Evolutionary conservation across 2,329 filamentous ascomycete species (phyloP).

Genomic region (Pleurostoma richardsiae): DNA sequence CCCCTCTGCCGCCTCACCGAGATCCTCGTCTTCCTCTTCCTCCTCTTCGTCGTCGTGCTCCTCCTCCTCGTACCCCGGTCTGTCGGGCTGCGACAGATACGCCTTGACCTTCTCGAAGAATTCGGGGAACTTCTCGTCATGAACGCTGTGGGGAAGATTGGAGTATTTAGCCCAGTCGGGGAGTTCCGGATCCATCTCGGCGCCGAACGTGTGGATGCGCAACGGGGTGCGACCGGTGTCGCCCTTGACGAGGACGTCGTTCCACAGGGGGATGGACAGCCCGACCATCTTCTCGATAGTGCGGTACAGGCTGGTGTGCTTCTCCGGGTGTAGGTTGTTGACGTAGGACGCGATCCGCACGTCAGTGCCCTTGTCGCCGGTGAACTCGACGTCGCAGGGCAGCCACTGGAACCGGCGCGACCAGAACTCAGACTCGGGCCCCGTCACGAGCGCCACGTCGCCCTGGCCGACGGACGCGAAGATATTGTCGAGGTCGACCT

Average conservation of each 20-base stretch:
- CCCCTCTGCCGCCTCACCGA: slow-evolving; percentile 4
- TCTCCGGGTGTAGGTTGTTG: slow-evolving; percentile 10
- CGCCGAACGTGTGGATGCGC: neutral
- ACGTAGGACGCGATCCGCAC: slow-evolving; percentile 9
- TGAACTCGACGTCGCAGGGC: slow-evolving; percentile 9
- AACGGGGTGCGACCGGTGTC: neutral
- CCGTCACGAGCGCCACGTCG: neutral
- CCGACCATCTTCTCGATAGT: slow-evolving; percentile 9
- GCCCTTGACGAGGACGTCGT: slow-evolving; percentile 2
- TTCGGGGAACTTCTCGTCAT: slow-evolving; percentile 4
- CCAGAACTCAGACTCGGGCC: neutral
- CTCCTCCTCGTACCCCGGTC: slow-evolving; percentile 10
- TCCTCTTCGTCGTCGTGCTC: slow-evolving; percentile 11
- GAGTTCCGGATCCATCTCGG: neutral
- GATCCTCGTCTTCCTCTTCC: slow-evolving; percentile 3
- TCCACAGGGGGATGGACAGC: slow-evolving; percentile 3
- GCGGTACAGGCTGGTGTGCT: slow-evolving; percentile 6
- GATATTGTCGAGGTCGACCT: neutral
- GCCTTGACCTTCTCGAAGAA: slow-evolving; percentile 9
- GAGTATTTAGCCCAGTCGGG: slow-evolving; percentile 1
- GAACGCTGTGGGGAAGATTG: neutral
- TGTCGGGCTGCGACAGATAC: slow-evolving; percentile 1
- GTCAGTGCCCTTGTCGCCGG: slow-evolving; percentile 1
- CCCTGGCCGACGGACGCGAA: slow-evolving; percentile 5
- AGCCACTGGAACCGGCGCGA: slow-evolving; percentile 12